A percentile compares a stretch with the other conserved stretches of the same genome.
Evolutionary conservation across 2,329 filamentous ascomycete genomes (phyloP).

Genomic region (Sarocladium oryzae): DNA sequence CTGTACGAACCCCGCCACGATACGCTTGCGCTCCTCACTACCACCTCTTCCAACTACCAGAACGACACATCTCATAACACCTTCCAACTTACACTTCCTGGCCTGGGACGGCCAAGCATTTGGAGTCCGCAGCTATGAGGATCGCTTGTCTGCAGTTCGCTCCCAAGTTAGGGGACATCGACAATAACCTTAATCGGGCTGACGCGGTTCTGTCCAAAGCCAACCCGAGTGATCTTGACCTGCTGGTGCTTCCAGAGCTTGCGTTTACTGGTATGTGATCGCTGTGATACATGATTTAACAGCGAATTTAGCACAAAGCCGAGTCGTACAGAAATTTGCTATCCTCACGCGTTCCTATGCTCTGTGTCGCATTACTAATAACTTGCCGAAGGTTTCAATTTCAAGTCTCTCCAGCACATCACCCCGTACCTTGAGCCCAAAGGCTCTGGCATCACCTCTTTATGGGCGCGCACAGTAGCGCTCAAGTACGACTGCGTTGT

Average conservation of each 20-base stretch:
- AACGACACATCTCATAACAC: no score
- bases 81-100: no score
- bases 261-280: conserved; percentile 58
- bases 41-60: background rate
- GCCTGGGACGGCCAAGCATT: background rate
- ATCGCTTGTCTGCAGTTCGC: conserved; percentile 67
- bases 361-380: background rate
- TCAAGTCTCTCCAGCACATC: conserved; percentile 51
- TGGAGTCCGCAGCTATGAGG: conserved; percentile 40
- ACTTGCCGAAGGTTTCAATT: background rate
- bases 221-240: conserved; percentile 47
- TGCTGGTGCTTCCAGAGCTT: conserved; percentile 69
- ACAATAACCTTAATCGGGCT: conserved; percentile 64
- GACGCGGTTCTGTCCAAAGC: conserved; percentile 55
- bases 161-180: conserved; percentile 60
- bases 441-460: conserved; percentile 57
- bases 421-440: conserved; percentile 61
- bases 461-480: conserved; percentile 65
- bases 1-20: no score
- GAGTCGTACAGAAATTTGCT: no score
- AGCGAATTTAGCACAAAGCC: no score
- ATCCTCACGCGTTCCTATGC: no score
- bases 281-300: background rate
- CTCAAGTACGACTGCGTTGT: conserved; percentile 61
- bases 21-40: no score